Evolutionary conservation across 1,139 yeast genomes (phyloP).

Genomic region (Yamadazyma pseudoaaseri): DNA sequence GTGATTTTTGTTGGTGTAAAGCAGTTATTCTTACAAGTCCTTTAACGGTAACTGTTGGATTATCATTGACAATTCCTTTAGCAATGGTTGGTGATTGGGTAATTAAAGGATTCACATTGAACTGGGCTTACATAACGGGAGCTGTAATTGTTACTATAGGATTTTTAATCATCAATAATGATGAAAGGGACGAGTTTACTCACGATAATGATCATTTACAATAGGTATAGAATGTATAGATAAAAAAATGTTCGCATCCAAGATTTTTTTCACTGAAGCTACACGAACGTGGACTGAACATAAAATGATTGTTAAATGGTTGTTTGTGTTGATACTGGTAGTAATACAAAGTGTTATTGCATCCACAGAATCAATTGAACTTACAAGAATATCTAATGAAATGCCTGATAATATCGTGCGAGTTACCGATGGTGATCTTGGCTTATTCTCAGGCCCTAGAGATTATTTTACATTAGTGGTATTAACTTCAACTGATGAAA

Average conservation of each 20-base stretch:
- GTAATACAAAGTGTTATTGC: too few species aligned
- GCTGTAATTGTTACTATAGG: slow-evolving; percentile 80
- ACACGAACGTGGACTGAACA: too few species aligned
- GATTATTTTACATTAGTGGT: slow-evolving; percentile 37
- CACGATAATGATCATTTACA: slow-evolving; percentile 3
- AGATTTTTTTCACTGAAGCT: too few species aligned
- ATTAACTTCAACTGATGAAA: slow-evolving; percentile 33
- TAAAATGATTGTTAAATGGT: too few species aligned
- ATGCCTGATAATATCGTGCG: slow-evolving; percentile 25
- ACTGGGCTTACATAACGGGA: slow-evolving; percentile 68
- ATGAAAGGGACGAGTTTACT: slow-evolving; percentile 60
- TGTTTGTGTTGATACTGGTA: too few species aligned
- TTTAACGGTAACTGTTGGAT: slow-evolving; percentile 90
- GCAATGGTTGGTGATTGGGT: slow-evolving; percentile 91
- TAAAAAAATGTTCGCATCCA: neutral
- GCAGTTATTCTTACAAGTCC: slow-evolving; percentile 94
- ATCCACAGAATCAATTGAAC: slow-evolving; percentile 14
- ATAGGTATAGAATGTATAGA: neutral
- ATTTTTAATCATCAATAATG: slow-evolving; percentile 77
- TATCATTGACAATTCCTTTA: slow-evolving; percentile 88
- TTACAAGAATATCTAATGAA: slow-evolving; percentile 15
- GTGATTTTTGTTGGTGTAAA: slow-evolving; percentile 94
- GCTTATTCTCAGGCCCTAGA: slow-evolving; percentile 32
- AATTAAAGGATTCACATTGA: slow-evolving; percentile 61
- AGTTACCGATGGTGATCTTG: slow-evolving; percentile 28